Base-by-base conservation (phyloP, 345 rosid species). In the Sapria himalayana region DNA sequence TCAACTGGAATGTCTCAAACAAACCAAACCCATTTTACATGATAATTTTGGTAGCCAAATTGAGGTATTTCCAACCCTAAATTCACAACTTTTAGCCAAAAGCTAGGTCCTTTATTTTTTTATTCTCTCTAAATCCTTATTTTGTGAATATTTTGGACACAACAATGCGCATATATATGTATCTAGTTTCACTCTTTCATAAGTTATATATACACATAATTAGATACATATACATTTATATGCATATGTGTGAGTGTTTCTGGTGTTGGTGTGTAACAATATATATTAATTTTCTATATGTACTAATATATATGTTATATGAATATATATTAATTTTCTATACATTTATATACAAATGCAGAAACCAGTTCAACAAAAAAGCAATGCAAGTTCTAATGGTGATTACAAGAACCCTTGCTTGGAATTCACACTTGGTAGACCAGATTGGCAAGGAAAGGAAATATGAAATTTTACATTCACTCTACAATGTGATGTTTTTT, bases 391-490 rank as follows among this genome's bases (percentile, higher is more conserved):
- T 31, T 43, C 62, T 29, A 36, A 43, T 21, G 8, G 47, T 43
- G 60, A 65, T 3, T 43, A 54, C 64, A 58, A 60, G 52, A 72
- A 62, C 43, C 75, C 75, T 22, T 69, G 74, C 61, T 67, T 76
- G 66, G 85, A 76, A 63, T 72, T 76, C 54, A 72, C 85, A 17
- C 57, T 76, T 54, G 85, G 85, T 37, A 64, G 74, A 72, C 81
- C 81, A 33, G 78, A 72, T 45, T 72, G 85, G 81, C 77, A 64
- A 13, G 60, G 58, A 19, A 63, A 56, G 47, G 58, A 55, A 58
- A n/a, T n/a, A n/a, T n/a, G n/a, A n/a, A n/a, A n/a, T n/a, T n/a
- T n/a, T n/a, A n/a, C n/a, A n/a, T n/a, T n/a, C n/a, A n/a, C n/a
- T n/a, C n/a, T n/a, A n/a, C n/a, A n/a, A n/a, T n/a, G n/a, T n/a